Percentiles rank a stretch among this genome's conserved stretches.
These are phyloP conservation scores for Tolypocladium guangdongense DNA, from an alignment of 2,329 filamentous ascomycete genomes.

Conservation along the genomic window DNA sequence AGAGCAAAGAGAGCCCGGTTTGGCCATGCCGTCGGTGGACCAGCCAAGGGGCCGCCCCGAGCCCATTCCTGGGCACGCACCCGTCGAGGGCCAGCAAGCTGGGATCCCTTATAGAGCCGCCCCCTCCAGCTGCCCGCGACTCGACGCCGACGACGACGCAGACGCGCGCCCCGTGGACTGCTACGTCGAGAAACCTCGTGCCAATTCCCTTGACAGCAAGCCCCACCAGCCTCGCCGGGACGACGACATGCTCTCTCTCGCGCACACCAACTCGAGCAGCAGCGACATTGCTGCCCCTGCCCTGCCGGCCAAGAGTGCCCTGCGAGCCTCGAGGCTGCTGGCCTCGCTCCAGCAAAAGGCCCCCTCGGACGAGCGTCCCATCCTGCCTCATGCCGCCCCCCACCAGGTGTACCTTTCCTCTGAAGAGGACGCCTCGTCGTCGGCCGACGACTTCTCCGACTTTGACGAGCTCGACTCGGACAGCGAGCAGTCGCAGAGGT, in stretches of 20 bases:
- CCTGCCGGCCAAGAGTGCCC: slow-evolving; percentile 38
- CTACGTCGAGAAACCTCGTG: not conserved
- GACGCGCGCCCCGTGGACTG: not conserved
- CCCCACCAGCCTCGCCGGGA: not conserved
- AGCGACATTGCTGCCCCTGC: slow-evolving; percentile 24
- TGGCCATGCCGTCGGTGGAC: slow-evolving; percentile 8
- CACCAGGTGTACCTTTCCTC: slow-evolving; percentile 55
- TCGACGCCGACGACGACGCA: not conserved
- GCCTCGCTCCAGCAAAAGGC: slow-evolving; percentile 21
- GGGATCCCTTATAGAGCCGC: slow-evolving; percentile 10
- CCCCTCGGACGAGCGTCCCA: slow-evolving; percentile 16
- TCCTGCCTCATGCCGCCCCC: slow-evolving; percentile 30
- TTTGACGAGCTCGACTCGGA: slow-evolving; percentile 36
- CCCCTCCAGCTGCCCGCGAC: slow-evolving; percentile 6
- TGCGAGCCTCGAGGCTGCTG: slow-evolving; percentile 33
- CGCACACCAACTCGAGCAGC: slow-evolving; percentile 9
- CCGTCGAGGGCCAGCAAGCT: slow-evolving; percentile 1
- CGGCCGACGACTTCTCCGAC: slow-evolving; percentile 48
- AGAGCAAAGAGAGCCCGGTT: not conserved
- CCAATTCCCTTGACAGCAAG: not conserved
- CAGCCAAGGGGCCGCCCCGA: slow-evolving; percentile 4
- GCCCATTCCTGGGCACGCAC: slow-evolving; percentile 9
- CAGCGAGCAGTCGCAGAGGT: slow-evolving; percentile 20
- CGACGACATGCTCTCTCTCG: slow-evolving; percentile 18
- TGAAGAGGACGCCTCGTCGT: slow-evolving; percentile 54